Evolutionary conservation across 2,329 filamentous ascomycete genomes (phyloP).

Genomic region (Colletotrichum godetiae): DNA sequence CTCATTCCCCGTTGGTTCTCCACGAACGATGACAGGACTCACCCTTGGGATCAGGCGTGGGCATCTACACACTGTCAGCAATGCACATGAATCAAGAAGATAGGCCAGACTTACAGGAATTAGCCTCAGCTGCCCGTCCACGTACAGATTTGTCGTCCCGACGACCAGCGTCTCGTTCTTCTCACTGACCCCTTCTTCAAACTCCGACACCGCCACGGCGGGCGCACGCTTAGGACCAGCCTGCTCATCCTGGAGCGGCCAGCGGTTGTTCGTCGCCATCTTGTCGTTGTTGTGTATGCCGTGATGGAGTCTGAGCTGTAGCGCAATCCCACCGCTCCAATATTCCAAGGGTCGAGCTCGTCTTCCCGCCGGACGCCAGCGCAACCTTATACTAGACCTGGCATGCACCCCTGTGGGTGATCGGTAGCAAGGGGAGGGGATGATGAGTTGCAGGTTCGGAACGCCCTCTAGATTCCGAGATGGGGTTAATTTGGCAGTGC

Average conservation of each 20-base stretch:
- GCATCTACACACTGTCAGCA: constrained; percentile 33
- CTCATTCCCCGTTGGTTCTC: not conserved
- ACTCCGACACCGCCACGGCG: constrained; percentile 3
- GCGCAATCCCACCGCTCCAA: constrained; percentile 6
- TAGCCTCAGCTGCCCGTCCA: constrained; percentile 36
- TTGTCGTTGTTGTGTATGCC: not conserved
- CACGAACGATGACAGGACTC: not conserved
- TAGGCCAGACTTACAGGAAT: constrained; percentile 37
- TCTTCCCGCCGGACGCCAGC: not conserved
- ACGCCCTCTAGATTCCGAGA: not conserved
- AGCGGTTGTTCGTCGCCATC: constrained; percentile 26
- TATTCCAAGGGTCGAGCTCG: not conserved
- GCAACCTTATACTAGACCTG: constrained; percentile 22
- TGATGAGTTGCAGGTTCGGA: not conserved
- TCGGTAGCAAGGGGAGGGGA: not conserved
- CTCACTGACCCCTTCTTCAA: not conserved
- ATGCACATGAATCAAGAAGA: not conserved
- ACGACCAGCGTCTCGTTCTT: constrained; percentile 37
- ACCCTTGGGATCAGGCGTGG: constrained; percentile 45
- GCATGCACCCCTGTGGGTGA: not conserved
- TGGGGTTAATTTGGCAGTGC: not conserved
- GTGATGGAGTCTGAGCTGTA: constrained; percentile 2
- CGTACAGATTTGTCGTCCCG: constrained; percentile 38
- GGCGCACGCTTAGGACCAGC: constrained; percentile 12
- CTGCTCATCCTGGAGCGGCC: constrained; percentile 31